Evolutionary conservation across 164 flowering plant genomes (phyloP), one percentile per base, ranked within the genome.

Genomic region (Magnolia sinica): DNA sequence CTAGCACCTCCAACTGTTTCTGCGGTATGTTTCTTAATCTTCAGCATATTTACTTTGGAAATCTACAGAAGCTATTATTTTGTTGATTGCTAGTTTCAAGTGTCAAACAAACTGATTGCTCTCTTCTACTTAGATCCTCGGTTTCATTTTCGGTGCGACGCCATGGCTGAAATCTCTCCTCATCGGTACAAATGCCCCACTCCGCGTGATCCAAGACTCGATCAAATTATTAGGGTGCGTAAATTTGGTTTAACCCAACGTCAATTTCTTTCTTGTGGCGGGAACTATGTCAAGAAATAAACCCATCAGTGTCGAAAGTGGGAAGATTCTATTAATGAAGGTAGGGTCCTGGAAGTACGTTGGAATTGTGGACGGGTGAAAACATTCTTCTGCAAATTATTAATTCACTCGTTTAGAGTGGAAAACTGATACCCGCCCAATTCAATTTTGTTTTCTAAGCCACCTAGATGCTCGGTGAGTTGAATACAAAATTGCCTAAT

Each of bases 1-100:
- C 11, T 87, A 82, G 90, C 98, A 27, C 99, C 99, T 50, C 97
- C 99, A 27, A 90, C 97, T 1, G 64, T 96, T 51, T 94, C 80
- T 49, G 90, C 93, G 1, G 99, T 96, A 71, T 88, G 95, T 85
- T 65, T 75, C 73, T 65, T 20, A 16, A 29, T 49, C 59, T 13
- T 19, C 9, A 2, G 20, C 20, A 20, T 16, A n/a, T 72, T 3
- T 52, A 19, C 52, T 71, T 50, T 2, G 24, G 16, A 55, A n/a
- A 52, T 68, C n/a, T 29, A 11, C 11, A 19, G n/a, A 68, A 7
- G 31, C 24, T 5, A 31, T 13, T 68, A 68, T 31, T 68, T 3
- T 13, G n/a, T 68, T 68, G 2, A 7, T 31, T 27, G 29, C 45
- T 31, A 18, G 50, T 68, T 68, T 50, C 55, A 49, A 19, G 23